Evolutionary conservation across 768 basidiomycete genomes (phyloP).

Genomic region (Inosperma sp.): DNA sequence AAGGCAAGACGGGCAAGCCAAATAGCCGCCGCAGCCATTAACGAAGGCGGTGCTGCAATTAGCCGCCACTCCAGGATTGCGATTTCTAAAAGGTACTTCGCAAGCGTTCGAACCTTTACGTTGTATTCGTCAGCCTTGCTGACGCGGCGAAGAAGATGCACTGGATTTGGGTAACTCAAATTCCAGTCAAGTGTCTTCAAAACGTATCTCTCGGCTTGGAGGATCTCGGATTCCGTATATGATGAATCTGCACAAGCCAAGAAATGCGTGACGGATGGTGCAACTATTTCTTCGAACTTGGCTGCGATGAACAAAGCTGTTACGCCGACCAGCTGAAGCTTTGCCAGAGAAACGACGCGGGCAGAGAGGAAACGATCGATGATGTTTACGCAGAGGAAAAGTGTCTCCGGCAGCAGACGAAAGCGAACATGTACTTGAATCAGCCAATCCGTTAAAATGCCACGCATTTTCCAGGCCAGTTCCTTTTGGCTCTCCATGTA

Average conservation of each 20-base stretch:
- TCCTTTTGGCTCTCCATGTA: conserved; percentile 96
- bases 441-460: conserved; percentile 93
- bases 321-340: conserved; percentile 93
- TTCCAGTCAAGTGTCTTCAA: conserved; percentile 93
- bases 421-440: conserved; percentile 94
- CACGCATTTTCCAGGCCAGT: conserved; percentile 95
- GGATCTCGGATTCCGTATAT: conserved; percentile 76
- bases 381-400: conserved; percentile 92
- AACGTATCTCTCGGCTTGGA: conserved; percentile 79
- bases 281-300: conserved; percentile 94
- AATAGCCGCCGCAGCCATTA: conserved; percentile 84
- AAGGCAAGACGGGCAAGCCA: conserved; percentile 87
- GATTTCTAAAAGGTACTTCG: conserved; percentile 93
- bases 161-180: conserved; percentile 87
- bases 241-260: conserved; percentile 79
- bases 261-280: conserved; percentile 89
- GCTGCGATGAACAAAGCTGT: conserved; percentile 91
- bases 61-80: conserved; percentile 83
- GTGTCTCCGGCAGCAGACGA: conserved; percentile 88
- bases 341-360: conserved; percentile 80
- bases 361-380: conserved; percentile 78
- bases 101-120: conserved; percentile 84
- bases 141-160: conserved; percentile 85
- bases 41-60: conserved; percentile 74
- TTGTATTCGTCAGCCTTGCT: conserved; percentile 98